Conservation (phyloP, 352 stramenopile species). For the Globisporangium abappressorium region DNA sequence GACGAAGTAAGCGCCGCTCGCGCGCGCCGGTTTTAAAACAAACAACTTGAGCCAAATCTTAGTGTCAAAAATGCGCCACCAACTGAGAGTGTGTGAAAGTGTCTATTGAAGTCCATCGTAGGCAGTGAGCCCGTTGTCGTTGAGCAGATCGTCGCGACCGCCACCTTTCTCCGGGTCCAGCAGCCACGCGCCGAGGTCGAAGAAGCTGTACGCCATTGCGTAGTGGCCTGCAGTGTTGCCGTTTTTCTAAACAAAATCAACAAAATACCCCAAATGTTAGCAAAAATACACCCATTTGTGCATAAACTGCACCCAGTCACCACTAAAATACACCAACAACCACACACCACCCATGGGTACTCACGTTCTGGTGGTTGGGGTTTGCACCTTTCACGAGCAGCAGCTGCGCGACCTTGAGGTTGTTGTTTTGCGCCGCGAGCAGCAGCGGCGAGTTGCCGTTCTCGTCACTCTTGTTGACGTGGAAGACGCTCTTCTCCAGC, state of each 20-base stretch:
- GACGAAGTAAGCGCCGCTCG: too few relatives aligned
- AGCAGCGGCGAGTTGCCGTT: conserved; percentile 90
- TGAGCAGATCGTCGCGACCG: conserved; percentile 81
- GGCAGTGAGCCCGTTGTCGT: conserved; percentile 88
- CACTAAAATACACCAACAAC: not conserved
- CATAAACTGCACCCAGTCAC: not conserved
- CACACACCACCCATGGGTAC: conserved; percentile 2
- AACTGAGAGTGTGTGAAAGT: not conserved
- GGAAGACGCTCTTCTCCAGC: conserved; percentile 88
- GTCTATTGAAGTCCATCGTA: conserved; percentile 87
- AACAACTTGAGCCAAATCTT: not conserved
- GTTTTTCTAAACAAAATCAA: conserved; percentile 37
- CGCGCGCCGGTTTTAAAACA: not conserved
- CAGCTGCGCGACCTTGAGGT: conserved; percentile 87
- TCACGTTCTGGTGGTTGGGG: conserved; percentile 89
- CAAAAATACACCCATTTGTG: not conserved
- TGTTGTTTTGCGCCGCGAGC: conserved; percentile 87
- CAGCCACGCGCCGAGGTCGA: conserved; percentile 90
- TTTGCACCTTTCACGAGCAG: conserved; percentile 88
- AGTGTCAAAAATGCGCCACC: not conserved
- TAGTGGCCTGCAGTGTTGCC: conserved; percentile 93
- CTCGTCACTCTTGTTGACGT: conserved; percentile 87
- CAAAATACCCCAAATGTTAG: not conserved
- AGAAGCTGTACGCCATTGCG: conserved; percentile 90
- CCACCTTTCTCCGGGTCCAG: conserved; percentile 85